Base-by-base conservation (phyloP, 2,329 filamentous ascomycete species). In the Fonsecaea pedrosoi region DNA sequence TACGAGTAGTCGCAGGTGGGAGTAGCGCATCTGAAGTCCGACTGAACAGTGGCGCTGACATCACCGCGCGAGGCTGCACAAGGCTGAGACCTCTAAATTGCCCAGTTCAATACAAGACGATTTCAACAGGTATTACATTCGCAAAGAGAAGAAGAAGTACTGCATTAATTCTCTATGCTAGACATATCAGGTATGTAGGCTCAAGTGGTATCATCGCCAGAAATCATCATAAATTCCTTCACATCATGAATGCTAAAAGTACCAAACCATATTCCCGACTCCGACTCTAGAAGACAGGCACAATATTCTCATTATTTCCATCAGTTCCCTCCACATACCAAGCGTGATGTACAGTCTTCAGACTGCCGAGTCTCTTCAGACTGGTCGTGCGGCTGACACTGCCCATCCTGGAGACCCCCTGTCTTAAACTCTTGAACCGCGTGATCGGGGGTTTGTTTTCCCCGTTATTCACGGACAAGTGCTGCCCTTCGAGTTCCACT, bases 351-450 rank as follows among this genome's bases (percentile, higher is more conserved):
- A 70, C 68, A 45, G 66, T 72, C 69, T 73, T 73, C 60, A 73
- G 61, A 65, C 71, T 73, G 7, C 93, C 92, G 60, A 95, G 98
- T 77, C 98, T 98, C 75, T 86, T 92, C 72, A 98, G 97, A 80
- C 89, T 98, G 18, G 92, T 90, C 63, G 91, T 96, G 66, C 95
- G 98, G 79, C 84, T 99, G 66, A 93, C 97, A 78, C 69, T 70
- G 15, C 69, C 70, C 59, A 70, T 69, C 34, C 69, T 60, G 2
- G 53, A 65, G 2, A 73, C 70, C 34, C 71, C 69, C 15, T 48
- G 54, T 57, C 71, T 66, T 53, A 73, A 67, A 57, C 71, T 73
- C 66, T 73, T 72, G 66, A 73, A 73, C 35, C 71, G 63, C 3
- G 71, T 73, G 30, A 73, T 68, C 15, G 66, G 69, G 18, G 71